Percentiles rank a stretch among this genome's conserved stretches.
phyloP scores from a whole-genome alignment of 2,329 filamentous ascomycete genomes.

The Erysiphe pulchra region DNA sequence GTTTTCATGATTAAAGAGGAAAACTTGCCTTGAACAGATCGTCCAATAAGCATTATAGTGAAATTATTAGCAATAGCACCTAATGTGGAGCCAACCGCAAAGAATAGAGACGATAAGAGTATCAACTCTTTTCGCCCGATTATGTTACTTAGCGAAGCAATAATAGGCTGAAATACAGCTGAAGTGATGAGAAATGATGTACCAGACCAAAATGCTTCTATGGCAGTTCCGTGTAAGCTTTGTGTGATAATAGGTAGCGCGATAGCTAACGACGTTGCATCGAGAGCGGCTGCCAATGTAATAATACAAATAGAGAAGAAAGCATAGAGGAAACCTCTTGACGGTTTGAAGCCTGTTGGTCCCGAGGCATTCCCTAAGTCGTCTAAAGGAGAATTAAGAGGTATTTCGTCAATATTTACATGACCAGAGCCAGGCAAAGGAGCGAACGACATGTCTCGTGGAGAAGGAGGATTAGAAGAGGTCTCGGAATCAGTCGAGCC shows the following conservation, averaged over 20 bases:
- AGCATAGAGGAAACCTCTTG: constrained; percentile 7
- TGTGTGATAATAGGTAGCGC: constrained; percentile 28
- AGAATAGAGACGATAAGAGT: constrained; percentile 11
- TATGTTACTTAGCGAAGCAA: constrained; percentile 16
- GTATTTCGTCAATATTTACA: background rate
- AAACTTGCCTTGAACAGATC: constrained; percentile 18
- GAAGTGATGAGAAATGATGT: constrained; percentile 43
- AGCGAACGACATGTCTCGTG: background rate
- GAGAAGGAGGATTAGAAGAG: background rate
- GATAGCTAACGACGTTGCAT: constrained; percentile 38
- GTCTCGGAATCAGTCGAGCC: background rate
- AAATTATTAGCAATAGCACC: constrained; percentile 16
- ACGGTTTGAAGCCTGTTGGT: constrained; percentile 7
- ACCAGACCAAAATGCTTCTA: constrained; percentile 45
- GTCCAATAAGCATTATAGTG: constrained; percentile 15
- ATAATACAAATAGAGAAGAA: constrained; percentile 17
- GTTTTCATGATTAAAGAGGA: background rate
- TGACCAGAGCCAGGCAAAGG: background rate
- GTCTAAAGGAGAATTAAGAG: background rate
- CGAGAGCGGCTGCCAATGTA: constrained; percentile 34
- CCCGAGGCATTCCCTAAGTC: constrained; percentile 1
- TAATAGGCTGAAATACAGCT: constrained; percentile 29
- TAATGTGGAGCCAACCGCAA: constrained; percentile 17
- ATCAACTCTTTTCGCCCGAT: constrained; percentile 16
- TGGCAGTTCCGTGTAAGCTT: constrained; percentile 24